Base-by-base conservation (phyloP, 2,329 filamentous ascomycete species). In the Calonectria leucothoes region DNA sequence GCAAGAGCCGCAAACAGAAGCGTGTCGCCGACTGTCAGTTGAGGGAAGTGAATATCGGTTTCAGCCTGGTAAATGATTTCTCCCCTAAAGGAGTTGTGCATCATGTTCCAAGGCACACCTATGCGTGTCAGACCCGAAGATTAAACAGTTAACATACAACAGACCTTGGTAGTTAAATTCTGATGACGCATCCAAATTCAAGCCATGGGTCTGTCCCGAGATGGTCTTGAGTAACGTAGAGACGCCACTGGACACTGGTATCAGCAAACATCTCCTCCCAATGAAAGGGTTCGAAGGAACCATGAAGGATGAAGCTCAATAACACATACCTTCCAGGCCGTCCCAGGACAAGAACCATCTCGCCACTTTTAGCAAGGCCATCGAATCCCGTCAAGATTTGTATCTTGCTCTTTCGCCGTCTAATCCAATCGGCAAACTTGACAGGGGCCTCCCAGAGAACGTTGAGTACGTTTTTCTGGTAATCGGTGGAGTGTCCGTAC, bases 271-370 rank as follows among this genome's bases (percentile, higher is more conserved):
- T 33, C 11, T 20, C 7, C 23, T 33, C n/a, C n/a, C 3, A 25
- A 25, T 12, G n/a, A 4, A 42, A 48, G 15, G 31, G 35, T 17
- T 10, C 14, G 29, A 25, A 2, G 33, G 6, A 5, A 2, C 6
- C 11, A 23, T 63, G 10, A 7, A 57, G 12, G 8, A 8, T 15
- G 52, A 6, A 17, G 25, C 55, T 37, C 10, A n/a, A 17, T 8
- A 23, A 27, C 23, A 29, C 67, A 35, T 75, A 75, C 77, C 77
- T 78, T 15, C 77, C 77, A 2, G 77, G 77, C 5, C 74, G 57
- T 2, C 72, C 72, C n/a, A 76, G 57, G 8, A 76, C 74, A 4
- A 76, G 70, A 20, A 74, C n/a, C 51, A 76, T 68, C 70, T 76
- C 74, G 5, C 74, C 72, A n/a, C 72, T 76, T 61, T 64, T 74